phyloP scores from a whole-genome alignment of 371 early-diverging fungal species.

The Mucor velutinosus region DNA sequence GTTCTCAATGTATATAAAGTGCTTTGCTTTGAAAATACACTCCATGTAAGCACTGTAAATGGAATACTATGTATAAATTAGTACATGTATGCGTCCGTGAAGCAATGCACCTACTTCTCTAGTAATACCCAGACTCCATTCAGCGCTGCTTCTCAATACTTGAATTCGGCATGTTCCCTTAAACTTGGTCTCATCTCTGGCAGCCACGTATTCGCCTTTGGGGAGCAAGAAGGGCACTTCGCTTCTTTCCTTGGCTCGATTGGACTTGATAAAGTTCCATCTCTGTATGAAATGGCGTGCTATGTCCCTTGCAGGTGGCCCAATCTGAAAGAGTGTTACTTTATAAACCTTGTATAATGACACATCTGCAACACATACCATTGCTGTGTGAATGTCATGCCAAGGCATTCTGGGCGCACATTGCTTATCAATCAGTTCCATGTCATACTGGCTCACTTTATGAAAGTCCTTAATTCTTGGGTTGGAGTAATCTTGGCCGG shows the following conservation, averaged over 20 bases:
- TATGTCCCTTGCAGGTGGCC: conserved; percentile 80
- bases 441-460: conserved; percentile 51
- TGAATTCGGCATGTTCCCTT: conserved; percentile 71
- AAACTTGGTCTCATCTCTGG: conserved; percentile 67
- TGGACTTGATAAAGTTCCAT: conserved; percentile 88
- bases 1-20: conserved; percentile 95
- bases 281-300: conserved; percentile 91
- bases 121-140: conserved; percentile 68
- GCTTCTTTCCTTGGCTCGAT: conserved; percentile 55
- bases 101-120: conserved; percentile 38
- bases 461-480: conserved; percentile 88
- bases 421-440: conserved; percentile 36
- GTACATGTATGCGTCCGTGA: neutral
- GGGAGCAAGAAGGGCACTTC: conserved; percentile 77
- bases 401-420: conserved; percentile 86
- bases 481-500: conserved; percentile 94
- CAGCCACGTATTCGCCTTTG: conserved; percentile 74
- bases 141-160: conserved; percentile 67
- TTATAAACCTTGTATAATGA: neutral
- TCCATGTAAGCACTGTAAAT: conserved; percentile 86
- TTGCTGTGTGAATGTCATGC: conserved; percentile 86
- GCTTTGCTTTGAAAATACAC: conserved; percentile 75
- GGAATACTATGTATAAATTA: conserved; percentile 52
- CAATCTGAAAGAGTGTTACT: conserved; percentile 39
- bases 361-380: conserved; percentile 38